These are phyloP conservation scores for Vinca minor DNA, from an alignment of 257 asterid species.

Conservation along the genomic window DNA sequence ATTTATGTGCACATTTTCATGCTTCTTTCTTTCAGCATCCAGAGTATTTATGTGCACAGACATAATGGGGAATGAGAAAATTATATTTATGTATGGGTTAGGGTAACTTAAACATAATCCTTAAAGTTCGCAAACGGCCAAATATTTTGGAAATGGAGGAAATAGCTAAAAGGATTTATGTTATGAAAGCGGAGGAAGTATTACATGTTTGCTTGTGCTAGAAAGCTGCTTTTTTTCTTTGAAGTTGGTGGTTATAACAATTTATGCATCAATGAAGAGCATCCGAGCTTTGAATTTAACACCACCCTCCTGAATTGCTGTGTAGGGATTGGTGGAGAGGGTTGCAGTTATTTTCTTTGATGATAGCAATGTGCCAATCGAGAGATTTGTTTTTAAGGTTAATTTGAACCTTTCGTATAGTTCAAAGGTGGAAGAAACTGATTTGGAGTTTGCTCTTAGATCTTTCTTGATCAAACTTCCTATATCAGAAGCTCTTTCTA, in stretches of 20 bases:
- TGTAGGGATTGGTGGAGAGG: constrained; percentile 82
- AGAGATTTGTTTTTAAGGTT: constrained; percentile 77
- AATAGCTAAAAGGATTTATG: too few species aligned
- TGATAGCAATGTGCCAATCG: constrained; percentile 47
- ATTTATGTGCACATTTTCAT: too few species aligned
- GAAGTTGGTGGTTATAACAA: too few species aligned
- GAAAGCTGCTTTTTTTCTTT: background rate
- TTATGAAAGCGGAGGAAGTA: too few species aligned
- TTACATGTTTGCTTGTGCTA: background rate
- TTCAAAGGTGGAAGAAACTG: constrained; percentile 54
- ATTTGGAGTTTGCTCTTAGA: constrained; percentile 69
- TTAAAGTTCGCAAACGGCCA: too few species aligned
- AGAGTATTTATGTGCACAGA: too few species aligned
- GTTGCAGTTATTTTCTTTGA: constrained; percentile 66
- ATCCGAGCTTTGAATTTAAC: background rate
- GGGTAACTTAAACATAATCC: too few species aligned
- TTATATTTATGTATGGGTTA: too few species aligned
- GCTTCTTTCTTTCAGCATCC: too few species aligned
- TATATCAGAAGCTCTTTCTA: constrained; percentile 55
- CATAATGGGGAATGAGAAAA: too few species aligned
- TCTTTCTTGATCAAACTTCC: constrained; percentile 81
- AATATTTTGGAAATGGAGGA: too few species aligned
- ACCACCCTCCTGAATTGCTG: constrained; percentile 6
- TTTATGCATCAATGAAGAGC: background rate
- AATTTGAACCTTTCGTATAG: constrained; percentile 53